Evolutionary conservation across 306 rosid species (phyloP), one percentile per base, ranked within the genome.

Genomic region (Erythrophleum fordii): DNA sequence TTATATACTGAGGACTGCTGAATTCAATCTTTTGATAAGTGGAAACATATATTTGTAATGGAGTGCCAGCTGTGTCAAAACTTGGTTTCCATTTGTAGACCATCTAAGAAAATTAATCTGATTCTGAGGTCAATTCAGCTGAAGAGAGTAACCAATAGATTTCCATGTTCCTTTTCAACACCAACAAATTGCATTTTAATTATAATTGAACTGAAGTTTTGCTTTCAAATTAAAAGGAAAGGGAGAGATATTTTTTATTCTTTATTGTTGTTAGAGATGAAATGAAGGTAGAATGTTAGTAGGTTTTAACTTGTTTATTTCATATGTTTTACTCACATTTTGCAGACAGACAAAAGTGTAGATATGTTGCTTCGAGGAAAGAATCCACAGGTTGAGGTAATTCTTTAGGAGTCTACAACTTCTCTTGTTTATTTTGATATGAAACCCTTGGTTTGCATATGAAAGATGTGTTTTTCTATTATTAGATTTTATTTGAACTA

Each of bases 311-410:
- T 31, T 71, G 29, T 62, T 77, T 55, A 56, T 77, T 45, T 80
- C 69, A 12, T 22, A 34, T 82, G 6, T 45, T 25, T 1, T 25
- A 4, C 9, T 66, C 53, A 53, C 70, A 55, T 70, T 83, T 51
- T 71, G 76, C 88, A 91, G 95, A 91, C 90, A 29, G 88, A 89
- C 73, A 91, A 89, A 83, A 89, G 95, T 67, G 90, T 91, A 68
- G 95, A 91, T 83, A 78, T 89, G 80, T 70, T 91, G 88, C 95
- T 91, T 42, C 84, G 80, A 23, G 89, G 90, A 18, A 80, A 76
- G 82, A 51, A 1, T 82, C 93, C 95, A 46, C 92, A 85, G 77
- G 93, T 88, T 59, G 93, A 91, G 95, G 95, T 91, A 89, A 80
- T 82, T 78, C 37, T 85, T 61, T 37, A 44, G 29, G 49, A 20